These are phyloP conservation scores for Sarcomyxa edulis DNA, from an alignment of 768 basidiomycete species.

Conservation along the genomic window DNA sequence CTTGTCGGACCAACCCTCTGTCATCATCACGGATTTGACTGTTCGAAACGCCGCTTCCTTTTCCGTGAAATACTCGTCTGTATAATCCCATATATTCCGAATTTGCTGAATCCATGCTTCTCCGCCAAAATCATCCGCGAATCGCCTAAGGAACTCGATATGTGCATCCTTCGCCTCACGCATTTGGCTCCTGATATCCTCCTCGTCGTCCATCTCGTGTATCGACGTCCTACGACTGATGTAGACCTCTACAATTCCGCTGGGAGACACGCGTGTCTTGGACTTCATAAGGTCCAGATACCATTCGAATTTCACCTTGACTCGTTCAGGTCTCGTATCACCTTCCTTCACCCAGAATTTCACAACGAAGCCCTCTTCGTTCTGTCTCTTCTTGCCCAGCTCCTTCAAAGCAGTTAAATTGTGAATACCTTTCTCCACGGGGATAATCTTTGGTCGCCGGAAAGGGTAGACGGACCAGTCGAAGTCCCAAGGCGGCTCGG, in stretches of 20 bases:
- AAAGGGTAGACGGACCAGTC: conserved; percentile 10
- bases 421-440: not conserved
- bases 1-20: not conserved
- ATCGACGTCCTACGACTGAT: conserved; percentile 3
- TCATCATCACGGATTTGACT: not conserved
- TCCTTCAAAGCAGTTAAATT: conserved; percentile 1
- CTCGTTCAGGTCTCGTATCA: conserved; percentile 4
- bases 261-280: conserved; percentile 1
- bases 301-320: conserved; percentile 11
- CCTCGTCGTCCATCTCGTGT: conserved; percentile 3
- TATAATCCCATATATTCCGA: conserved; percentile 4
- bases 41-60: conserved; percentile 4
- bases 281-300: conserved; percentile 7
- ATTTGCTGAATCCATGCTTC: conserved; percentile 4
- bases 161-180: not conserved
- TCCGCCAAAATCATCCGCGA: conserved; percentile 10
- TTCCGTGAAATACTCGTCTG: conserved; percentile 4
- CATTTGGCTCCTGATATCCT: conserved; percentile 1
- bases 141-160: not conserved
- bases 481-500: conserved; percentile 8
- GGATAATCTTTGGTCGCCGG: conserved; percentile 6
- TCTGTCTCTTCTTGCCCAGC: conserved; percentile 5
- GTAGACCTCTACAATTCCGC: conserved; percentile 2
- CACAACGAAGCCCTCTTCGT: conserved; percentile 11
- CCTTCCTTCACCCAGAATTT: conserved; percentile 6